phyloP scores from a whole-genome alignment of 1,139 yeast species.

The Kurtzmaniella quercitrusa region DNA sequence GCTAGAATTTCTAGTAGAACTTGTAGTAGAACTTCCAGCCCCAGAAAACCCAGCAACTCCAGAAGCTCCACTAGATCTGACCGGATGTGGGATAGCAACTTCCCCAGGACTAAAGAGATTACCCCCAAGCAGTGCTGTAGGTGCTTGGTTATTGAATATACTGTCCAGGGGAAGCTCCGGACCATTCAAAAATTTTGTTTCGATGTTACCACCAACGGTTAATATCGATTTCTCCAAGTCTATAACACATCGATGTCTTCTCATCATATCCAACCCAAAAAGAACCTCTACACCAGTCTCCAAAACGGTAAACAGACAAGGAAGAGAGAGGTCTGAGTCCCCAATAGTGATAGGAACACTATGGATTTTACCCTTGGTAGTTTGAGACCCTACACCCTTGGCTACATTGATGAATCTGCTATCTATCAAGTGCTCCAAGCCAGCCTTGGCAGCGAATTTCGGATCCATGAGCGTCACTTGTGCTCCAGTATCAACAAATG shows the following conservation, averaged over 20 bases:
- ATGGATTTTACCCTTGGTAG: constrained; percentile 80
- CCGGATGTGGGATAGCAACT: not conserved
- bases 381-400: constrained; percentile 82
- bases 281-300: constrained; percentile 71
- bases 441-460: constrained; percentile 66
- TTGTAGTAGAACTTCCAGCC: constrained; percentile 14
- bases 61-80: constrained; percentile 12
- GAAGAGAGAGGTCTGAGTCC: constrained; percentile 42
- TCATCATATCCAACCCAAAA: constrained; percentile 75
- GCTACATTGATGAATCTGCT: constrained; percentile 78
- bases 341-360: constrained; percentile 84
- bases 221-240: constrained; percentile 70
- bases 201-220: constrained; percentile 63
- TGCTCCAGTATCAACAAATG: constrained; percentile 96
- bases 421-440: constrained; percentile 73
- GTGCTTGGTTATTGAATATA: constrained; percentile 14
- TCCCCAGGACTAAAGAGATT: constrained; percentile 27
- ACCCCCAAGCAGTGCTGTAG: constrained; percentile 27
- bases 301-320: constrained; percentile 79
- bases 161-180: constrained; percentile 56
- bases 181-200: constrained; percentile 70
- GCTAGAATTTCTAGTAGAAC: constrained; percentile 3
- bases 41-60: too few species aligned
- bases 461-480: constrained; percentile 84
- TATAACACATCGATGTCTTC: constrained; percentile 79